Evolutionary conservation across 2,329 filamentous ascomycete species (phyloP), one percentile per base, ranked within the genome.

Genomic region (Xylaria sp.): DNA sequence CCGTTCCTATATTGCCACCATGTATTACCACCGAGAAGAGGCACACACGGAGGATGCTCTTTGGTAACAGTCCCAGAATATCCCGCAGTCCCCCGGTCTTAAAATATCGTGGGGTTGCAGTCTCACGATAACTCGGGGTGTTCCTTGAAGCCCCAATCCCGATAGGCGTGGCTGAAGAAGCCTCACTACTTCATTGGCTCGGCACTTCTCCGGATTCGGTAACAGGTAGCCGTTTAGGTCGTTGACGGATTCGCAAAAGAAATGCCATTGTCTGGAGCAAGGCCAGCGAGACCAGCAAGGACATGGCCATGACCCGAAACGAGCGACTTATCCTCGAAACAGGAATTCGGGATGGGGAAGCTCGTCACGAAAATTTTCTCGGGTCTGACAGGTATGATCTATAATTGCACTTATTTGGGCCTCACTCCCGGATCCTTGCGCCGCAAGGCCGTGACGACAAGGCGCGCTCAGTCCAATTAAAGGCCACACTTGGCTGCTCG

Each of bases 301-400:
- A 38, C 41, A 52, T 41, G 58, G 56, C n/a, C 41, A 29, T 37
- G 23, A 58, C 25, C 25, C 33, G 57, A 49, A 31, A 52, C 33
- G 46, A 29, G 38, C 46, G 11, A 35, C 48, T 53, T 43, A 56
- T n/a, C n/a, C 56, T 53, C 37, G 25, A 63, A 54, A 23, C 6
- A 54, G 54, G 41, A 25, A 49, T 21, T 35, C 52, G 10, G 4
- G 31, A 35, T 54, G 43, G 25, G 27, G 17, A 35, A 53, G 33
- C 37, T 33, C 60, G 58, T 57, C 60, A 64, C 57, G 55, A 58
- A 66, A 61, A 56, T 64, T 63, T 64, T 64, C 63, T 58, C 47
- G 60, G 60, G 54, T 64, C 61, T 59, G 57, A 63, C 63, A n/a
- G n/a, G n/a, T n/a, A 44, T 44, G 48, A 51, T 48, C 56, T 65